phyloP scores from a whole-genome alignment of 2,329 filamentous ascomycete genomes.

The Fusarium praegraminearum region DNA sequence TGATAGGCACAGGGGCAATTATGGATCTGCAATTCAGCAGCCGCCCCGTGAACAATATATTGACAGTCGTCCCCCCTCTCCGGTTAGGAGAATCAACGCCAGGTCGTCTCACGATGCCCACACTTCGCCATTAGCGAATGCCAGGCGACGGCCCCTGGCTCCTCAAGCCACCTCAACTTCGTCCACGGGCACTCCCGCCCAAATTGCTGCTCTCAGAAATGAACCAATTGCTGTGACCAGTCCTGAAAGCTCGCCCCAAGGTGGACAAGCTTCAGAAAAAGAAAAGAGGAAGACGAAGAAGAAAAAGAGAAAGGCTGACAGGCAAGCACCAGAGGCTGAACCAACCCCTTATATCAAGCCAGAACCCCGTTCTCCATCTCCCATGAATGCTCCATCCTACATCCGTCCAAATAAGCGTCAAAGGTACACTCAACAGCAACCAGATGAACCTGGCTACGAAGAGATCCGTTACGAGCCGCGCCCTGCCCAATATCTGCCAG shows the following conservation, averaged over 20 bases:
- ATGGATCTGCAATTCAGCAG: conserved; percentile 28
- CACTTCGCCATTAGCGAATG: conserved; percentile 68
- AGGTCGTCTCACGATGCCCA: conserved; percentile 79
- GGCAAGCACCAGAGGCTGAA: conserved; percentile 60
- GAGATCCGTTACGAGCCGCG: conserved; percentile 60
- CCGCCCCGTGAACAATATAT: conserved; percentile 44
- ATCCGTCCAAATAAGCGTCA: conserved; percentile 69
- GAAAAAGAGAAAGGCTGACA: conserved; percentile 67
- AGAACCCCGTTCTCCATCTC: conserved; percentile 74
- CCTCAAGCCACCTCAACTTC: conserved; percentile 36
- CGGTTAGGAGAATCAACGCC: conserved; percentile 79
- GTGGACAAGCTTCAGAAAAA: conserved; percentile 60
- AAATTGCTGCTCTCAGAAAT: conserved; percentile 68
- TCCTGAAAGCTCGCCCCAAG: conserved; percentile 71
- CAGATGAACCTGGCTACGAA: conserved; percentile 43
- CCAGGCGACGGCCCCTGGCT: conserved; percentile 49
- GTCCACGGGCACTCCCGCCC: conserved; percentile 57
- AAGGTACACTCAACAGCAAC: conserved; percentile 60
- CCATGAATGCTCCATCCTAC: conserved; percentile 64
- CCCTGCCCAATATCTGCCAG: conserved; percentile 52
- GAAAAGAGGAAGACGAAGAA: conserved; percentile 65
- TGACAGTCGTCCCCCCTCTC: conserved; percentile 61
- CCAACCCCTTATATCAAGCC: conserved; percentile 70
- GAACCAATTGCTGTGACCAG: conserved; percentile 64
- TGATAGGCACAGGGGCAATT: conserved; percentile 29